These are phyloP conservation scores for Dacryopinax primogenitus DNA, from an alignment of 768 basidiomycete genomes.

Conservation along the genomic window DNA sequence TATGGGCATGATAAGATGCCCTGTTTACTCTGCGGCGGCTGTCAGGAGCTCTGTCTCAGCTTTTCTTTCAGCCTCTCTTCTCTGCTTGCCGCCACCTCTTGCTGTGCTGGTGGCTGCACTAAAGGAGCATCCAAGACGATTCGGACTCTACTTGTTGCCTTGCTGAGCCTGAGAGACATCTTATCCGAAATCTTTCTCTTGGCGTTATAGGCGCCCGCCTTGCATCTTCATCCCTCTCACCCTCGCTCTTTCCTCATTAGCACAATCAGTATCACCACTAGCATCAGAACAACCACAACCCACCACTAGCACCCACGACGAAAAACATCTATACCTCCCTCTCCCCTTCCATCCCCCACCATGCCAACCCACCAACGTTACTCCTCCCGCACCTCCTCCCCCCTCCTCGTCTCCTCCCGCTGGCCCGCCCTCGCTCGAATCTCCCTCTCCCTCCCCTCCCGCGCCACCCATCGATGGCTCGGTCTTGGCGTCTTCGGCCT, in stretches of 20 bases:
- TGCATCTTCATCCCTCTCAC: too few relatives aligned
- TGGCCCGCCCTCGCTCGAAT: slow-evolving; percentile 12
- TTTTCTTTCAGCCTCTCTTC: too few relatives aligned
- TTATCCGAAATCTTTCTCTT: too few relatives aligned
- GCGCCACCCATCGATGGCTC: slow-evolving; percentile 11
- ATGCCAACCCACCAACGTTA: slow-evolving; percentile 6
- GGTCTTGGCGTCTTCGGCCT: not conserved
- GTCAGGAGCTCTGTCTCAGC: too few relatives aligned
- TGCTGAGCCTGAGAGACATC: too few relatives aligned
- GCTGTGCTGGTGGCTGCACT: too few relatives aligned
- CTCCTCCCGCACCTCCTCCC: slow-evolving; percentile 16
- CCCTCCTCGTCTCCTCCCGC: slow-evolving; percentile 8
- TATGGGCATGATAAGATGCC: too few relatives aligned
- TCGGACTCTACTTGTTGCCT: too few relatives aligned
- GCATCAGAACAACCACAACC: not conserved
- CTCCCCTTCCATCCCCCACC: slow-evolving; percentile 13
- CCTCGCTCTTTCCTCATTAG: not conserved
- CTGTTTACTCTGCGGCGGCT: too few relatives aligned
- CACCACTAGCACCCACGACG: slow-evolving; percentile 13
- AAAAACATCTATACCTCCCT: slow-evolving; percentile 20
- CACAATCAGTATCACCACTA: not conserved
- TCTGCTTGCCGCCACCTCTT: too few relatives aligned
- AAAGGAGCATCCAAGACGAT: too few relatives aligned
- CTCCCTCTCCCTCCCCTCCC: slow-evolving; percentile 15
- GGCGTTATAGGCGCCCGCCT: too few relatives aligned